Percentiles rank a stretch among this genome's conserved stretches.
phyloP scores from a whole-genome alignment of 306 rosid species.

The Lablab purpureus region DNA sequence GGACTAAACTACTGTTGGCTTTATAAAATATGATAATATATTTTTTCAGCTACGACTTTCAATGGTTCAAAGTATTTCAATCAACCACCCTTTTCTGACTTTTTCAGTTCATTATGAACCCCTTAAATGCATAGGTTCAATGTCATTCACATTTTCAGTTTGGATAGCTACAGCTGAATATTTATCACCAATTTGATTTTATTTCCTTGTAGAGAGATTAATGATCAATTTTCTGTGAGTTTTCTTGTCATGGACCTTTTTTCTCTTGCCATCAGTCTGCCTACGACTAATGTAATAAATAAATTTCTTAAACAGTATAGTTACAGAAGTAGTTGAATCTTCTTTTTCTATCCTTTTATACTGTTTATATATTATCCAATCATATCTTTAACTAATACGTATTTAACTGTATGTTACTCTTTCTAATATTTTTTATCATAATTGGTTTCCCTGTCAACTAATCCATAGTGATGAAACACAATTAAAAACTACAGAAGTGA shows the following conservation, averaged over 20 bases:
- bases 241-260: background rate
- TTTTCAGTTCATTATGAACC: background rate
- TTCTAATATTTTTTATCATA: background rate
- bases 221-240: background rate
- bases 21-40: conserved; percentile 5
- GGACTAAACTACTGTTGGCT: too few species aligned
- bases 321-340: background rate
- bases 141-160: background rate
- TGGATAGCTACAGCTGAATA: background rate
- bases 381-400: background rate
- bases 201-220: too few species aligned
- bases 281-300: background rate
- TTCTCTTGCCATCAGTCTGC: background rate
- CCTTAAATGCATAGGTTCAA: too few species aligned
- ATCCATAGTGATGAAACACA: background rate
- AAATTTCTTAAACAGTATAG: conserved; percentile 1
- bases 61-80: background rate
- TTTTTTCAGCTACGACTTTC: background rate
- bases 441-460: background rate
- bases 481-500: background rate
- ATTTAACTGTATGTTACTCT: background rate
- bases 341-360: background rate
- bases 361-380: background rate
- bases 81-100: background rate
- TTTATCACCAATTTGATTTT: background rate